These are phyloP conservation scores for Mortierella sp. DNA, from an alignment of 371 early-diverging fungal species.

Conservation along the genomic window DNA sequence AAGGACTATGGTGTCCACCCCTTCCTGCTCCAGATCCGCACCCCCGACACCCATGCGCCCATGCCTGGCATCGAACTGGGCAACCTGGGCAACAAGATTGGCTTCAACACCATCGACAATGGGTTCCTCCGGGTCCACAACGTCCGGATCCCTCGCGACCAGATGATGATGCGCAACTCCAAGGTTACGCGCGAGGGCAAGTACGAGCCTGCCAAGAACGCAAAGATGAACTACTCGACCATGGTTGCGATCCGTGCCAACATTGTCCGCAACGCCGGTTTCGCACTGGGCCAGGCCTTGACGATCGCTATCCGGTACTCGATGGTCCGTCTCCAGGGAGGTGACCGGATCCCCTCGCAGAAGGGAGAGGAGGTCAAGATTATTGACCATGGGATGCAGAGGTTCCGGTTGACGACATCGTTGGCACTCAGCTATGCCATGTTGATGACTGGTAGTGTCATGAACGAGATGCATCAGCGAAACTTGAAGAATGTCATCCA, in stretches of 20 bases:
- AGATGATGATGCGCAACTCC: constrained; percentile 85
- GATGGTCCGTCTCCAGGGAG: constrained; percentile 67
- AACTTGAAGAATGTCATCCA: constrained; percentile 69
- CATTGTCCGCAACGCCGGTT: constrained; percentile 66
- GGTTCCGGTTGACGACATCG: constrained; percentile 77
- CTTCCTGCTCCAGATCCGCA: constrained; percentile 89
- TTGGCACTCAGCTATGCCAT: constrained; percentile 83
- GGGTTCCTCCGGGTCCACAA: constrained; percentile 84
- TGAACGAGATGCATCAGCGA: constrained; percentile 71
- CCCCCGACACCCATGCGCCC: constrained; percentile 76
- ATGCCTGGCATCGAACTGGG: constrained; percentile 87
- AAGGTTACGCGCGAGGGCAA: constrained; percentile 76
- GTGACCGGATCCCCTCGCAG: constrained; percentile 64
- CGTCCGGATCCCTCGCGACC: constrained; percentile 80
- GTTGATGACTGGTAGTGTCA: constrained; percentile 79
- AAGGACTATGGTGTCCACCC: constrained; percentile 86
- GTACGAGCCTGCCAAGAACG: constrained; percentile 77
- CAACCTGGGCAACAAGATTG: constrained; percentile 87
- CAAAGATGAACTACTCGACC: constrained; percentile 82
- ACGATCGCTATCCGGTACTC: constrained; percentile 67
- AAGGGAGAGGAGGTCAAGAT: constrained; percentile 74
- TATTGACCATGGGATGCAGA: constrained; percentile 83
- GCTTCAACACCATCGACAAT: constrained; percentile 86
- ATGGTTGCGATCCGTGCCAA: constrained; percentile 84
- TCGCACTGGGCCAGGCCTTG: constrained; percentile 71